Evolutionary conservation across 2,329 filamentous ascomycete species (phyloP).

Genomic region (Beauveria brongniartii): DNA sequence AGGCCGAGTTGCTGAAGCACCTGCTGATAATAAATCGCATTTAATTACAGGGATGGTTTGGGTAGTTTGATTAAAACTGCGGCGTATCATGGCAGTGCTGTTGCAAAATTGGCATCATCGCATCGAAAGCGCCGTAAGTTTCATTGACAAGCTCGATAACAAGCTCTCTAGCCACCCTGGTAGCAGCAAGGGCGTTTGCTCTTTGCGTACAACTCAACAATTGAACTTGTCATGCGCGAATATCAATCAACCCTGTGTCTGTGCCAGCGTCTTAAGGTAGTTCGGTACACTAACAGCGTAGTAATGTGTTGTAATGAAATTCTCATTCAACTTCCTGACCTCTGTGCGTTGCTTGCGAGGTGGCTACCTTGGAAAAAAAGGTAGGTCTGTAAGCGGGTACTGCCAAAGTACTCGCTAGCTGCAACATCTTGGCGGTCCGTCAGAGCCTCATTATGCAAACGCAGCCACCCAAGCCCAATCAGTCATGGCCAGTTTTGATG

Average conservation of each 20-base stretch:
- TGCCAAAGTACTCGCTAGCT: background rate
- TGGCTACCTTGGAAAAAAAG: too few relatives aligned
- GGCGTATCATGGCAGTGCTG: background rate
- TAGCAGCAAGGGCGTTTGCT: too few relatives aligned
- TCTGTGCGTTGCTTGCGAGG: too few relatives aligned
- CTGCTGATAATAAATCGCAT: background rate
- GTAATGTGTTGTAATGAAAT: background rate
- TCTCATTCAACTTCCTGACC: too few relatives aligned
- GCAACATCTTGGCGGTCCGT: background rate
- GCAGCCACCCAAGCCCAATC: background rate
- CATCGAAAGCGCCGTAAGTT: too few relatives aligned
- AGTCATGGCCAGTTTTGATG: background rate
- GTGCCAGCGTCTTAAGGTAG: too few relatives aligned
- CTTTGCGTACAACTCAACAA: too few relatives aligned
- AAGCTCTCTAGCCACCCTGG: too few relatives aligned
- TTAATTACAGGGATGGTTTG: background rate
- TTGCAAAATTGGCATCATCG: too few relatives aligned
- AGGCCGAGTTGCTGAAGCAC: background rate
- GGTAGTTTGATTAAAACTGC: background rate
- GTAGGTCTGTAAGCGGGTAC: background rate
- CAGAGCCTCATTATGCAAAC: slow-evolving; percentile 6
- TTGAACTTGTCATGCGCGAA: too few relatives aligned
- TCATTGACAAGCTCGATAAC: too few relatives aligned
- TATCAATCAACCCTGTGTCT: too few relatives aligned
- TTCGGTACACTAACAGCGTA: background rate